phyloP scores from a whole-genome alignment of 495 filamentous ascomycete species.

The Letharia columbiana region DNA sequence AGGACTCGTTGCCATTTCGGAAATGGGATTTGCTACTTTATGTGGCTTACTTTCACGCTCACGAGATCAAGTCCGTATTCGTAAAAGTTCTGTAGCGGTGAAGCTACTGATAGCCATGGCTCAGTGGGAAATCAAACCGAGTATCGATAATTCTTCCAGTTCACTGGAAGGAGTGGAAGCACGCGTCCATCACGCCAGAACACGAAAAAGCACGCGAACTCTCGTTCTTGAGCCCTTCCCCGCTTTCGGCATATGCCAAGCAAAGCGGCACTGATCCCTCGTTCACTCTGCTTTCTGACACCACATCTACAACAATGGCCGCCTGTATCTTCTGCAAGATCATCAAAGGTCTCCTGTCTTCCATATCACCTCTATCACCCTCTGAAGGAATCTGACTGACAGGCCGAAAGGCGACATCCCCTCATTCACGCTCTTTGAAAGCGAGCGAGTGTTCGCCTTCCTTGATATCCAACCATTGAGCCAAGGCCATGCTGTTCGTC shows the following conservation, averaged over 20 bases:
- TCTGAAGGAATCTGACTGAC: conserved; percentile 8
- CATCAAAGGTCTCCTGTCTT: conserved; percentile 60
- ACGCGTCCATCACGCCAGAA: background rate
- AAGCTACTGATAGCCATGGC: background rate
- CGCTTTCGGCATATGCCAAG: no score
- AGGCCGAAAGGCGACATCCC: conserved; percentile 71
- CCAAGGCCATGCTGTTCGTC: conserved; percentile 67
- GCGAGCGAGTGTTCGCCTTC: conserved; percentile 88
- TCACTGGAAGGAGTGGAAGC: background rate
- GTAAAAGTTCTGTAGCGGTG: background rate
- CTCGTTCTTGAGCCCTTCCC: no score
- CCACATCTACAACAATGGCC: conserved; percentile 28
- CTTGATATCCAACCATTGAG: conserved; percentile 89
- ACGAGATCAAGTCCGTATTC: background rate
- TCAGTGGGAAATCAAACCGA: background rate
- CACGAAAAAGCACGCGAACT: background rate
- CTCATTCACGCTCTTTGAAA: conserved; percentile 90
- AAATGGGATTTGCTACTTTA: background rate
- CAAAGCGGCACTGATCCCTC: no score
- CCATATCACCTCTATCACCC: background rate
- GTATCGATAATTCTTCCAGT: background rate
- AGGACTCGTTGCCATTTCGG: background rate
- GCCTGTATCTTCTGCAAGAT: conserved; percentile 98
- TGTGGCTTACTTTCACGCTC: background rate
- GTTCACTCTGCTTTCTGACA: background rate